Evolutionary conservation across 805 yeast genomes (phyloP).

Genomic region (Yarrowia sp.): DNA sequence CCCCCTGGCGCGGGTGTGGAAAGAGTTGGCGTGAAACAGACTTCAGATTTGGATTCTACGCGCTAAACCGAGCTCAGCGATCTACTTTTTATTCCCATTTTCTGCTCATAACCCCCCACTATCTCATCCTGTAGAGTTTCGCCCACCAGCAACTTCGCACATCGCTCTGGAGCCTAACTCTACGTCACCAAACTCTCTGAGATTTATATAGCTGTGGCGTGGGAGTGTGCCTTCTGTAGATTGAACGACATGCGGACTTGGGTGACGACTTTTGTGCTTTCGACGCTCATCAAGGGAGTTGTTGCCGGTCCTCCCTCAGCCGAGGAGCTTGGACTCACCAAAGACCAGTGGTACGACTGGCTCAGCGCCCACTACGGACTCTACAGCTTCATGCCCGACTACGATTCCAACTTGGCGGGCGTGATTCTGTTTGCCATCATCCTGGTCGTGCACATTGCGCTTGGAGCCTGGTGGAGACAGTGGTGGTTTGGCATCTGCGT

Average conservation of each 20-base stretch:
- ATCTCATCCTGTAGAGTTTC: not conserved
- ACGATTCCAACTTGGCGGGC: slow-evolving; percentile 50
- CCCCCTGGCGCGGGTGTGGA: too few relatives aligned
- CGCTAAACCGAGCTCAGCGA: not conserved
- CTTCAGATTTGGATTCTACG: not conserved
- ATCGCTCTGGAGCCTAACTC: not conserved
- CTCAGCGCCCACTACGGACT: not conserved
- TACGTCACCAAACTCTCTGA: not conserved
- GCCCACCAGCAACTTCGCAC: slow-evolving; percentile 2
- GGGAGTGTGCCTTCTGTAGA: not conserved
- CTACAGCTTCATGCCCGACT: slow-evolving; percentile 8
- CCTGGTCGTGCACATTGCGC: slow-evolving; percentile 43
- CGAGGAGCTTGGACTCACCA: not conserved
- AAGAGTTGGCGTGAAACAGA: not conserved
- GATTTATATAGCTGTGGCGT: not conserved
- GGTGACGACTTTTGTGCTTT: not conserved
- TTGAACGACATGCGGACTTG: not conserved
- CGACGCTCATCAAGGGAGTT: not conserved
- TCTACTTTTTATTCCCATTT: not conserved
- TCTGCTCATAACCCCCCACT: not conserved
- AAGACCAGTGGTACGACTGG: slow-evolving; percentile 16
- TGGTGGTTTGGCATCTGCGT: slow-evolving; percentile 66
- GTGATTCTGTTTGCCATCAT: slow-evolving; percentile 53
- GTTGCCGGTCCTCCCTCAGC: not conserved
- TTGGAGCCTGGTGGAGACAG: slow-evolving; percentile 50